A percentile compares a stretch with the other conserved stretches of the same genome.
Evolutionary conservation across 2,329 filamentous ascomycete species (phyloP).

Genomic region (Blastomyces parvus): DNA sequence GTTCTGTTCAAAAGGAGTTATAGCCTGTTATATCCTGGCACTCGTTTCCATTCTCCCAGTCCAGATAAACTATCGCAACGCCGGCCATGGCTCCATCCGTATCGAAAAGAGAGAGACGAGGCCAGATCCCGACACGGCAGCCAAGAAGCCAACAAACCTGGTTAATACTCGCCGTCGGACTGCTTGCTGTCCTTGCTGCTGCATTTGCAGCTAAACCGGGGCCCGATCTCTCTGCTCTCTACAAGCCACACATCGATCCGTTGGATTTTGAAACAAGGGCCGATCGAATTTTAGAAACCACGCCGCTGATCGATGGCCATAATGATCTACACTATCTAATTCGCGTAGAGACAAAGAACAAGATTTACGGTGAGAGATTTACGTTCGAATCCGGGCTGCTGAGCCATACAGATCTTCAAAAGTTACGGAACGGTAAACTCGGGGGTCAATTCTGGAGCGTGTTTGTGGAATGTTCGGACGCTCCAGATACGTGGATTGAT

Average conservation of each 20-base stretch:
- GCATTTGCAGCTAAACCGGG: not conserved
- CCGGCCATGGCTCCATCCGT: not conserved
- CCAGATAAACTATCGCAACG: too few relatives aligned
- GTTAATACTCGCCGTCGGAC: not conserved
- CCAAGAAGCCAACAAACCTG: not conserved
- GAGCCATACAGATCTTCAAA: constrained; percentile 23
- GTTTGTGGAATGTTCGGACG: constrained; percentile 20
- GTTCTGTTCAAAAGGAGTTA: too few relatives aligned
- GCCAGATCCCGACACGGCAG: too few relatives aligned
- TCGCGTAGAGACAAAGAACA: constrained; percentile 21
- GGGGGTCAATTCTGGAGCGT: constrained; percentile 28
- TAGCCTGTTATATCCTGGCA: too few relatives aligned
- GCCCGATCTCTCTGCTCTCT: not conserved
- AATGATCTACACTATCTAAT: constrained; percentile 27
- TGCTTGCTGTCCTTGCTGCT: not conserved
- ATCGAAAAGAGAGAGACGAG: too few relatives aligned
- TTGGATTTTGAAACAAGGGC: constrained; percentile 17
- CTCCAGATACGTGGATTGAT: constrained; percentile 13
- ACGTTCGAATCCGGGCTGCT: constrained; percentile 17
- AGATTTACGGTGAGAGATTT: constrained; percentile 22
- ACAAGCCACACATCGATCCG: not conserved
- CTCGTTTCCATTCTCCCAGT: too few relatives aligned
- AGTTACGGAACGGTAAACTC: constrained; percentile 21
- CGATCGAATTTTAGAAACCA: constrained; percentile 19
- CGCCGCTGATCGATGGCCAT: constrained; percentile 27